Conservation (phyloP, 2,329 filamentous ascomycete species). For the Beauveria varroae region DNA sequence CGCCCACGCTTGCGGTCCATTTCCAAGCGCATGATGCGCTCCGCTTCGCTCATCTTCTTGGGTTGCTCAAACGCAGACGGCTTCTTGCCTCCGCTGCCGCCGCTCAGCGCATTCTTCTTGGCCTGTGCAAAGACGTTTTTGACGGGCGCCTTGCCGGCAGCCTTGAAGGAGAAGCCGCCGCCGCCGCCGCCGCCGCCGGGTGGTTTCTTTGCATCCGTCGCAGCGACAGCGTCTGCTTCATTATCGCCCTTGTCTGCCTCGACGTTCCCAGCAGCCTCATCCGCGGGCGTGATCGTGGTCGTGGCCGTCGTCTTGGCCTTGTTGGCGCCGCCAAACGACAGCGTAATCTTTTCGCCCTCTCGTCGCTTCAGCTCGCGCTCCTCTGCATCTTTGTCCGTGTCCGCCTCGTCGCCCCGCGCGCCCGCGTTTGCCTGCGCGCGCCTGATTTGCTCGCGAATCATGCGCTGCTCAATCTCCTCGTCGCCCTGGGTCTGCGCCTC, state of each 20-base stretch:
- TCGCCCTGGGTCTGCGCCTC: conserved; percentile 86
- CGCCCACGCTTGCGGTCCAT: conserved; percentile 61
- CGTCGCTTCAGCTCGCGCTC: conserved; percentile 48
- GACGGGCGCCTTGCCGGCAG: conserved; percentile 54
- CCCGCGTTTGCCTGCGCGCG: conserved; percentile 53
- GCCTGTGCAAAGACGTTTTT: conserved; percentile 68
- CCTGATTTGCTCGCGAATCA: conserved; percentile 78
- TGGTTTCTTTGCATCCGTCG: conserved; percentile 21
- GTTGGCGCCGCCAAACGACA: conserved; percentile 52
- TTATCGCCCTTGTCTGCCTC: conserved; percentile 12
- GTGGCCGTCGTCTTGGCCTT: conserved; percentile 24
- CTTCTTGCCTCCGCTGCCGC: conserved; percentile 55
- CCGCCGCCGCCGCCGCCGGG: conserved; percentile 19
- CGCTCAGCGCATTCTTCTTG: conserved; percentile 61
- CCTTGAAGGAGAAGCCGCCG: conserved; percentile 54
- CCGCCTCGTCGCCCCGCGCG: conserved; percentile 26
- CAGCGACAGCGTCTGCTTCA: conserved; percentile 9
- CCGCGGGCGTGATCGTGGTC: conserved; percentile 12
- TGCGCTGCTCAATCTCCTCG: conserved; percentile 77
- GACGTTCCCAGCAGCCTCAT: conserved; percentile 16
- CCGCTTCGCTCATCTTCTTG: conserved; percentile 82
- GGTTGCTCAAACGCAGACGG: conserved; percentile 47
- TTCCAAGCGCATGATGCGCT: conserved; percentile 83
- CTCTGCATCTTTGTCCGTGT: conserved; percentile 32
- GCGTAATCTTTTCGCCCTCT: conserved; percentile 68